Percentiles rank a stretch among this genome's conserved stretches.
Evolutionary conservation across 345 rosid genomes (phyloP).

Genomic region (Brassica rapa): DNA sequence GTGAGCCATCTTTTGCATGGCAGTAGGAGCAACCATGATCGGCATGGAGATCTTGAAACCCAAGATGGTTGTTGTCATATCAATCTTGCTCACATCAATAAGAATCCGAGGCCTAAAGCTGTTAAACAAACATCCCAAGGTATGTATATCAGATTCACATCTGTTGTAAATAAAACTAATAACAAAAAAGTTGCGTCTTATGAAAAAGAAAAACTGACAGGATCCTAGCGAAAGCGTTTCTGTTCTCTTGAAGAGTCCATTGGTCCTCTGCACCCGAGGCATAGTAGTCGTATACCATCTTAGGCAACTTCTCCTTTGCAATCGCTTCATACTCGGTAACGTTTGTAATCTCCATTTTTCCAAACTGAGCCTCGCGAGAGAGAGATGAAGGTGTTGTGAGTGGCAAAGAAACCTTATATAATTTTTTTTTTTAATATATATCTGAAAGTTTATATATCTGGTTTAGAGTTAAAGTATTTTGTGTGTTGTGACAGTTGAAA

Average conservation of each 20-base stretch:
- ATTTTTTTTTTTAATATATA: background rate
- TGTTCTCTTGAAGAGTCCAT: conserved; percentile 65
- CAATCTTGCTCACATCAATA: conserved; percentile 78
- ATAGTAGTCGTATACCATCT: conserved; percentile 74
- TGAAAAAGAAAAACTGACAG: conserved; percentile 43
- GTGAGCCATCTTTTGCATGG: conserved; percentile 87
- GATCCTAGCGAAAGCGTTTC: conserved; percentile 64
- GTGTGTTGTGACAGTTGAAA: background rate
- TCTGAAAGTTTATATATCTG: background rate
- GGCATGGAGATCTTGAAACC: conserved; percentile 84
- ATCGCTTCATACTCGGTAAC: conserved; percentile 67
- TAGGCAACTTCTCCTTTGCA: conserved; percentile 67
- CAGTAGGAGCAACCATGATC: conserved; percentile 86
- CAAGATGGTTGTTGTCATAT: conserved; percentile 63
- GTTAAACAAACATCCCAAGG: background rate
- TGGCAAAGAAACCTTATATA: conserved; percentile 12
- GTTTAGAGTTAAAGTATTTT: background rate
- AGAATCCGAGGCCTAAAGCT: conserved; percentile 84
- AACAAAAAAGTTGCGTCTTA: background rate
- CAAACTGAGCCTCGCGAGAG: conserved; percentile 1
- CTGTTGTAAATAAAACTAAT: background rate
- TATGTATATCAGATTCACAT: conserved; percentile 8
- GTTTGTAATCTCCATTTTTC: conserved; percentile 64
- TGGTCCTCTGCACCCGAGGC: conserved; percentile 84
- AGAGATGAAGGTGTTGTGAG: background rate